Evolutionary conservation across 2,329 filamentous ascomycete genomes (phyloP), one percentile per base, ranked within the genome.

Genomic region (Claviceps arundinis): DNA sequence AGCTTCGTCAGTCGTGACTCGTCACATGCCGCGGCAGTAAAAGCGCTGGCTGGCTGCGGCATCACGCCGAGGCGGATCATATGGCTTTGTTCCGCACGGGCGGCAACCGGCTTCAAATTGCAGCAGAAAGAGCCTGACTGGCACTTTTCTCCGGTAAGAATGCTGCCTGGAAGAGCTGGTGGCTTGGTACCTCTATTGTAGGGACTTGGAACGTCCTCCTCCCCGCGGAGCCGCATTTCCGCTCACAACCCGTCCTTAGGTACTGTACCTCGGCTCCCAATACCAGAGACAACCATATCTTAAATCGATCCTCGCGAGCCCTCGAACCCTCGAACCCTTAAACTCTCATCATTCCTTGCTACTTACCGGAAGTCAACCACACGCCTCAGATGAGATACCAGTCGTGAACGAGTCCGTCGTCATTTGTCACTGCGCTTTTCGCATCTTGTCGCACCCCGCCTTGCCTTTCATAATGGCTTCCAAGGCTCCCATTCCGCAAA

Each of bases 401-500:
- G 22, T 24, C 42, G 24, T 44, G 24, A 24, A 24, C 19, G 19
- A 24, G 8, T 16, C n/a, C 13, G 16, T 46, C 43, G 11, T 13
- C 4, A 34, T 26, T 5, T 45, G 14, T 4, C 19, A 16, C 17
- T 14, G 6, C 43, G 17, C 16, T 24, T 24, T 2, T 2, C 17
- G 24, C 11, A 24, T 47, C 30, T 7, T 37, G 17, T 30, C 47
- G 1, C 22, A 26, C 3, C 9, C 30, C 13, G 9, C 47, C 24
- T n/a, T 16, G 37, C 11, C 30, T 30, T 16, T 1, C 30, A 55
- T 41, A 49, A 65, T 68, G 64, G 63, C 69, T 55, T 67, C 76
- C 50, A 84, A 84, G 60, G 74, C 82, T 46, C 78, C 81, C 47
- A 73, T 85, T 46, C 88, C 90, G 56, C 89, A 94, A 64, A 93